These are phyloP conservation scores for Fusarium guadeloupense DNA, from an alignment of 2,329 filamentous ascomycete species.

Conservation along the genomic window DNA sequence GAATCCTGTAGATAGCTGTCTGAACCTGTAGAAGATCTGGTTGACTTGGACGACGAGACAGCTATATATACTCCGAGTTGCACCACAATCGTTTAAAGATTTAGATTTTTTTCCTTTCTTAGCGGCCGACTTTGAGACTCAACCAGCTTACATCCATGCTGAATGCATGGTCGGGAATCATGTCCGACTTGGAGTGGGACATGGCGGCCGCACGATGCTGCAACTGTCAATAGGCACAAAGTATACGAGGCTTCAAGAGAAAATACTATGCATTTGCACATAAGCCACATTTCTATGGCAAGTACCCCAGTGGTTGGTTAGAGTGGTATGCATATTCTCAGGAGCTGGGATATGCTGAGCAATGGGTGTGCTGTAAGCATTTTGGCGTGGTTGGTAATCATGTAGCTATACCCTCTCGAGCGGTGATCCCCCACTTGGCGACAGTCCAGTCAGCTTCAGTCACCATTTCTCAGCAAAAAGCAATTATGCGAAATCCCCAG, in stretches of 20 bases:
- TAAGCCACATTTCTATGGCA: background rate
- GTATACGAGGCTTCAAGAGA: background rate
- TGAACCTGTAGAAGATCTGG: slow-evolving; percentile 4
- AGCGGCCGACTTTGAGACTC: background rate
- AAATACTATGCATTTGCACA: background rate
- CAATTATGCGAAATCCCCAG: background rate
- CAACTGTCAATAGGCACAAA: background rate
- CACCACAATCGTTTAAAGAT: background rate
- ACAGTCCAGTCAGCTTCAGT: slow-evolving; percentile 26
- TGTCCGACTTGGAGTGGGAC: slow-evolving; percentile 10
- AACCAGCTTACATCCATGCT: background rate
- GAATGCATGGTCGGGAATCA: slow-evolving; percentile 4
- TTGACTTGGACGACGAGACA: background rate
- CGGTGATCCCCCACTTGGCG: background rate
- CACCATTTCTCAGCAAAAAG: slow-evolving; percentile 26
- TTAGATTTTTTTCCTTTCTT: background rate
- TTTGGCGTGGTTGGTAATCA: slow-evolving; percentile 24
- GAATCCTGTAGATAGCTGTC: slow-evolving; percentile 10
- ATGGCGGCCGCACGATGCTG: background rate
- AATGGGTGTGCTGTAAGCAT: slow-evolving; percentile 10
- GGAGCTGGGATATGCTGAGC: background rate
- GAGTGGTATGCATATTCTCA: background rate
- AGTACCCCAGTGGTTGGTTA: background rate
- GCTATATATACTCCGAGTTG: slow-evolving; percentile 16
- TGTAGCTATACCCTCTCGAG: slow-evolving; percentile 6